Evolutionary conservation across 1,284 basidiomycete genomes (phyloP).

Genomic region (Schizophyllum commune): DNA sequence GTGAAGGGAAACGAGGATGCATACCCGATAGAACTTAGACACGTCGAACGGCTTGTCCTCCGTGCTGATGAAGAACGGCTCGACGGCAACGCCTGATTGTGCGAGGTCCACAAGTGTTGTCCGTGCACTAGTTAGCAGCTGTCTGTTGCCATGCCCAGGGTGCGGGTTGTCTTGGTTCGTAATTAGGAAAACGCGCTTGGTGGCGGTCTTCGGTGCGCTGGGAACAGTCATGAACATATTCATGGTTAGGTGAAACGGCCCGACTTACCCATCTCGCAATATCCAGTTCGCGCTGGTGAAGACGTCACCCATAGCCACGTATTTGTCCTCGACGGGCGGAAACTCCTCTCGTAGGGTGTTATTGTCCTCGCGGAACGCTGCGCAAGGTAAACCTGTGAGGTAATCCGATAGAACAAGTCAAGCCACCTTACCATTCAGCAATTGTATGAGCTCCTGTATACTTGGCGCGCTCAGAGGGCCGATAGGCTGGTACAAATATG

Average conservation of each 20-base stretch:
- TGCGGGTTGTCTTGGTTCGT: constrained; percentile 81
- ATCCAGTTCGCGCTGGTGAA: constrained; percentile 85
- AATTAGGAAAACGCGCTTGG: constrained; percentile 88
- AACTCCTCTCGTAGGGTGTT: constrained; percentile 47
- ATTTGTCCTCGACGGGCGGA: constrained; percentile 48
- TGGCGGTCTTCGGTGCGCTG: constrained; percentile 81
- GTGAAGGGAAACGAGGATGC: constrained; percentile 23
- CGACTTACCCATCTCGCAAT: constrained; percentile 78
- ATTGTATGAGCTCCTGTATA: constrained; percentile 64
- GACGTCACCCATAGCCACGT: constrained; percentile 72
- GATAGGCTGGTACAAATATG: constrained; percentile 72
- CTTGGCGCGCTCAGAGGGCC: constrained; percentile 72
- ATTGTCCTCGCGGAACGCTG: constrained; percentile 54
- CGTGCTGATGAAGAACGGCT: constrained; percentile 88
- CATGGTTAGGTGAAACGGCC: too few relatives aligned
- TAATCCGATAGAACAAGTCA: background rate
- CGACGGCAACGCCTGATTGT: constrained; percentile 75
- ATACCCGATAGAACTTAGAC: constrained; percentile 78
- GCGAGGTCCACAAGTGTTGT: constrained; percentile 72
- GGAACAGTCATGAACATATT: too few relatives aligned
- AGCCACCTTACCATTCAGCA: constrained; percentile 57
- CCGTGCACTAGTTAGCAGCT: constrained; percentile 55
- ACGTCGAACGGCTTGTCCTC: constrained; percentile 66
- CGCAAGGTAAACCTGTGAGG: constrained; percentile 2
- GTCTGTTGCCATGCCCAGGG: constrained; percentile 37